Evolutionary conservation across 768 basidiomycete genomes (phyloP).

Genomic region (Leccinum uliginosum): DNA sequence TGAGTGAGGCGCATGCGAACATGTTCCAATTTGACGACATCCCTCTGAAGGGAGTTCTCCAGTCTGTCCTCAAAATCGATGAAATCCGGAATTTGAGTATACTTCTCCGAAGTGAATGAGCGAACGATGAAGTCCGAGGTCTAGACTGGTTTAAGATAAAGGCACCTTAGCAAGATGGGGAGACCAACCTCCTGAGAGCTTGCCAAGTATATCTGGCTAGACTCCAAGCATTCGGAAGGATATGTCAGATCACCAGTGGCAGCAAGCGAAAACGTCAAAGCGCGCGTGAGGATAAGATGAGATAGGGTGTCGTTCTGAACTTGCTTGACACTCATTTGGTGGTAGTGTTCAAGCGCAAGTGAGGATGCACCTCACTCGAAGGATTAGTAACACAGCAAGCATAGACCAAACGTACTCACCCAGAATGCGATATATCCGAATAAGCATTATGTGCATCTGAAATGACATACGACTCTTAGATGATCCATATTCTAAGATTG

Average conservation of each 20-base stretch:
- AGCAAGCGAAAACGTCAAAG: conserved; percentile 75
- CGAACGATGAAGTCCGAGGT: conserved; percentile 78
- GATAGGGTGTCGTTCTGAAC: conserved; percentile 88
- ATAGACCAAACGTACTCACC: conserved; percentile 39
- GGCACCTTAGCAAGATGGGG: not conserved
- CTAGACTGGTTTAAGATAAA: conserved; percentile 31
- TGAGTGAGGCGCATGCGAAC: conserved; percentile 79
- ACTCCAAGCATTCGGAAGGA: conserved; percentile 70
- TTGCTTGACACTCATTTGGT: conserved; percentile 72
- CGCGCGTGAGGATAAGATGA: conserved; percentile 73
- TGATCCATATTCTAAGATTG: conserved; percentile 68
- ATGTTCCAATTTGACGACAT: conserved; percentile 78
- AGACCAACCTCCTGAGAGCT: conserved; percentile 72
- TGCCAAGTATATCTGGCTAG: conserved; percentile 74
- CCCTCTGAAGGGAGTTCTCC: conserved; percentile 81
- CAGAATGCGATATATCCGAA: conserved; percentile 78
- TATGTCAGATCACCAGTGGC: conserved; percentile 73
- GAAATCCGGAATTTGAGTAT: conserved; percentile 88
- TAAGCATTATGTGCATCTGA: conserved; percentile 68
- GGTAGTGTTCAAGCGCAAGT: conserved; percentile 75
- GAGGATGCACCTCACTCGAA: conserved; percentile 58
- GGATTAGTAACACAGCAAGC: not conserved
- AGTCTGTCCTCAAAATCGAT: conserved; percentile 74
- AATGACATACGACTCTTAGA: conserved; percentile 75
- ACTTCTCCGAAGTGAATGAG: conserved; percentile 77